Evolutionary conservation across 1,284 basidiomycete genomes (phyloP).

Genomic region (Hortiboletus rubellus): DNA sequence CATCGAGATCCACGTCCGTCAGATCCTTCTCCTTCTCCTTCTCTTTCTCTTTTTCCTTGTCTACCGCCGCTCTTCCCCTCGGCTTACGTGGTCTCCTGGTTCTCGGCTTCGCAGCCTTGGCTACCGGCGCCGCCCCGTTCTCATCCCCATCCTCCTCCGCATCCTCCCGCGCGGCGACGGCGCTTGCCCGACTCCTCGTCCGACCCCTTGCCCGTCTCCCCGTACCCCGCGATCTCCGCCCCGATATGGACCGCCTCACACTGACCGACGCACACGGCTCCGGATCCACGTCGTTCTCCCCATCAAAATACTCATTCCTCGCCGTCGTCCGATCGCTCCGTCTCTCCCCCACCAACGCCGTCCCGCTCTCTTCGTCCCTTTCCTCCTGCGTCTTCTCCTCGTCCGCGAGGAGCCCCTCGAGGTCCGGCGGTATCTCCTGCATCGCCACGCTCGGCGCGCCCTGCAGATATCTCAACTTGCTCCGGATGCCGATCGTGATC

Average conservation of each 20-base stretch:
- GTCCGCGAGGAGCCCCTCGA: conserved; percentile 76
- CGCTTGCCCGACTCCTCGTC: conserved; percentile 24
- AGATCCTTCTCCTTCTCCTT: conserved; percentile 40
- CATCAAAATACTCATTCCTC: conserved; percentile 72
- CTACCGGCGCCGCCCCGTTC: conserved; percentile 9
- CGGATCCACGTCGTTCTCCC: conserved; percentile 64
- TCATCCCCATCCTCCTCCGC: conserved; percentile 30
- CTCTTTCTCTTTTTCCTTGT: conserved; percentile 41
- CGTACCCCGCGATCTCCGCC: conserved; percentile 32
- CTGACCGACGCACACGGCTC: conserved; percentile 36
- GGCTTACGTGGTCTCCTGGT: conserved; percentile 31
- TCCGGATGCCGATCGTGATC: conserved; percentile 84
- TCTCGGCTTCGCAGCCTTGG: conserved; percentile 14
- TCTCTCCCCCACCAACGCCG: conserved; percentile 57
- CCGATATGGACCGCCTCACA: conserved; percentile 15
- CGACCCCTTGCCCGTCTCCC: conserved; percentile 34
- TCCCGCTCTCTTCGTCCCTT: conserved; percentile 64
- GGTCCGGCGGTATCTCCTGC: conserved; percentile 94
- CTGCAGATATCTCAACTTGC: conserved; percentile 90
- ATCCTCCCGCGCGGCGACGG: conserved; percentile 19
- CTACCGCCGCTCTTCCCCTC: conserved; percentile 28
- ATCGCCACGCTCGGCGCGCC: conserved; percentile 96
- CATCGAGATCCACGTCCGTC: conserved; percentile 29
- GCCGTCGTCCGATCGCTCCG: conserved; percentile 51
- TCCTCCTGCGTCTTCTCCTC: conserved; percentile 77